Percentiles rank a stretch among this genome's conserved stretches.
Evolutionary conservation across 2,329 filamentous ascomycete genomes (phyloP).

Genomic region (Botrytis tulipae): DNA sequence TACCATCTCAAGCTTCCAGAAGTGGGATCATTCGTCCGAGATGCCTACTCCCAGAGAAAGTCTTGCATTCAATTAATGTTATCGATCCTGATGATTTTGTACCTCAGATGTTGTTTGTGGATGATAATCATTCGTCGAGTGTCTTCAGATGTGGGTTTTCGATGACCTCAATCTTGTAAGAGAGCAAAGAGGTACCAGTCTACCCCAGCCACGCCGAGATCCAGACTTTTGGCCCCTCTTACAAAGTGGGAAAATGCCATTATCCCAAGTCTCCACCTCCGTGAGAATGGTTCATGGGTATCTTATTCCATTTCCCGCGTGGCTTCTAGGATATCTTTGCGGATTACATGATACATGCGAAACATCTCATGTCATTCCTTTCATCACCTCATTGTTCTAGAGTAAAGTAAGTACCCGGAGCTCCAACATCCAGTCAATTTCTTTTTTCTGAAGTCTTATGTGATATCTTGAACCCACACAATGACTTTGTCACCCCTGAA

Average conservation of each 20-base stretch:
- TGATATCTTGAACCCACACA: slow-evolving; percentile 17
- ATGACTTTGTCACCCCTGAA: neutral
- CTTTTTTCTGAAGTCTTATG: slow-evolving; percentile 14
- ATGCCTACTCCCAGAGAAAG: neutral
- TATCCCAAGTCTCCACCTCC: neutral
- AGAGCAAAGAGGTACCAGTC: neutral
- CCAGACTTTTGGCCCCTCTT: neutral
- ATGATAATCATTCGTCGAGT: neutral
- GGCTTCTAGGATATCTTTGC: slow-evolving; percentile 17
- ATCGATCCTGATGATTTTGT: neutral
- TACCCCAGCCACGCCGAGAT: neutral
- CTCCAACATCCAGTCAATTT: slow-evolving; percentile 7
- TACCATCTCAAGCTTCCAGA: neutral
- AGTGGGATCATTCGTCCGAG: neutral
- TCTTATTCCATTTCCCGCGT: slow-evolving; percentile 15
- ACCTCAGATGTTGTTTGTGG: neutral
- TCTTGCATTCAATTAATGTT: neutral
- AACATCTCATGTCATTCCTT: slow-evolving; percentile 13
- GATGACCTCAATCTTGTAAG: neutral
- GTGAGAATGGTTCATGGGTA: neutral
- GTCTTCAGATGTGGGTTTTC: neutral
- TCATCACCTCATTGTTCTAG: neutral
- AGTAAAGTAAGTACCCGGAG: neutral
- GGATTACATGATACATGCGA: slow-evolving; percentile 18
- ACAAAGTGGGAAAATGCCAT: neutral